These are phyloP conservation scores for Melanomma pulvis-pyrius DNA, from an alignment of 495 filamentous ascomycete species.

Conservation along the genomic window DNA sequence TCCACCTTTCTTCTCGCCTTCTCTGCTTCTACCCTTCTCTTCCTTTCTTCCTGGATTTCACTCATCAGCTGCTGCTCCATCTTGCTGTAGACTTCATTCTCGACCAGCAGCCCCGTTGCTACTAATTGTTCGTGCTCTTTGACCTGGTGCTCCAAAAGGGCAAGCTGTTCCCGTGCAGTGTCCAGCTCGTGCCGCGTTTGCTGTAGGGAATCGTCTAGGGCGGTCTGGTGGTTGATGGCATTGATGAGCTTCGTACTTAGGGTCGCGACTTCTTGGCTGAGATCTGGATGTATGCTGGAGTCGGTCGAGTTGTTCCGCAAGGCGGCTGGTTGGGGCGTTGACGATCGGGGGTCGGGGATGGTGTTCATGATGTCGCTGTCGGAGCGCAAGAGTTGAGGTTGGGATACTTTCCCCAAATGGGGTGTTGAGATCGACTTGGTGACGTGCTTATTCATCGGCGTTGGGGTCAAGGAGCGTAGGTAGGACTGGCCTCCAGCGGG, in stretches of 20 bases:
- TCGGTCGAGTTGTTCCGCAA: constrained; percentile 35
- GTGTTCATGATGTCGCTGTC: constrained; percentile 40
- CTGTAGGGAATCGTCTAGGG: constrained; percentile 83
- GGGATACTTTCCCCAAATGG: constrained; percentile 27
- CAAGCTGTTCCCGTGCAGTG: constrained; percentile 66
- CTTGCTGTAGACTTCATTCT: constrained; percentile 66
- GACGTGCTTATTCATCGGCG: constrained; percentile 26
- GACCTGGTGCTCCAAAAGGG: constrained; percentile 66
- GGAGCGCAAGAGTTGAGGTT: not conserved
- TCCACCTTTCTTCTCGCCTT: constrained; percentile 75
- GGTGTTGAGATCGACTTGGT: constrained; percentile 40
- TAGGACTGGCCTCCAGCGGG: constrained; percentile 16
- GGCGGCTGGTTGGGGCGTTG: constrained; percentile 24
- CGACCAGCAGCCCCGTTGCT: constrained; percentile 69
- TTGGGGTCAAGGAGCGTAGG: constrained; percentile 31
- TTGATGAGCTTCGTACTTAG: constrained; percentile 94
- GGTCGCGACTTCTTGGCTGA: constrained; percentile 84
- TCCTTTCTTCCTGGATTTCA: constrained; percentile 65
- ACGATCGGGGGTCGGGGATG: constrained; percentile 40
- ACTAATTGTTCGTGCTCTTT: constrained; percentile 74
- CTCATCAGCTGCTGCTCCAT: constrained; percentile 70
- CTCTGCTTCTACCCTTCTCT: constrained; percentile 61
- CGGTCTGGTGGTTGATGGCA: constrained; percentile 96
- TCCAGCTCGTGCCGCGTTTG: constrained; percentile 83
- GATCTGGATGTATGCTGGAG: constrained; percentile 63